Evolutionary conservation across 208 protist species (phyloP).

Genomic region (Trypanosoma scelopori): DNA sequence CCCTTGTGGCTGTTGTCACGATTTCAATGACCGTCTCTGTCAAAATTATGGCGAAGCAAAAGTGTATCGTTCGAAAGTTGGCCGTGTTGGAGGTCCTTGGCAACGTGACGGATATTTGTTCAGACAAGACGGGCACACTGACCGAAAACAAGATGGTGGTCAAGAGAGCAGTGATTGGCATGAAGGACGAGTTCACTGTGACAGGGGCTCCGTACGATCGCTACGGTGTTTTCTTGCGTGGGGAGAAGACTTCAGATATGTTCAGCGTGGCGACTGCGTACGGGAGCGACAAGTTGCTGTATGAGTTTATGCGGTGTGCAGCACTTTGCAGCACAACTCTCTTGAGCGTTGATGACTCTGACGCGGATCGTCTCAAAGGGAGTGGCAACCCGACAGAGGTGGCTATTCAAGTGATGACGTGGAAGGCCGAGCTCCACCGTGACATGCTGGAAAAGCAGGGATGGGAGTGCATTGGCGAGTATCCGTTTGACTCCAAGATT

Average conservation of each 20-base stretch:
- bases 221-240: conserved; percentile 61
- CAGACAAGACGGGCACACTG: conserved; percentile 94
- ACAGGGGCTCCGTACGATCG: conserved; percentile 75
- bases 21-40: conserved; percentile 86
- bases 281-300: conserved; percentile 41
- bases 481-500: conserved; percentile 85
- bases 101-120: conserved; percentile 91
- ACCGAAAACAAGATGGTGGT: conserved; percentile 94
- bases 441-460: conserved; percentile 65
- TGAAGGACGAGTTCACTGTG: conserved; percentile 57
- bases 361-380: conserved; percentile 62
- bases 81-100: conserved; percentile 88
- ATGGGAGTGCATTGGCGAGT: conserved; percentile 81
- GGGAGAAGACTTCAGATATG: conserved; percentile 31
- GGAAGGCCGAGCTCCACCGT: conserved; percentile 75
- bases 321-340: conserved; percentile 79
- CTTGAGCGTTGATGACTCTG: conserved; percentile 54
- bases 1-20: conserved; percentile 79
- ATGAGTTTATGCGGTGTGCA: conserved; percentile 77
- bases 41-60: conserved; percentile 82
- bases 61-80: conserved; percentile 85
- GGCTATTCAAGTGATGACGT: conserved; percentile 89
- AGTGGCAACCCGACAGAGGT: conserved; percentile 89
- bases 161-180: conserved; percentile 70
- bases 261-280: conserved; percentile 46